A percentile compares a stretch with the other conserved stretches of the same genome.
Conservation (phyloP, 306 rosid genomes). For the Ormosia semicastrata region DNA sequence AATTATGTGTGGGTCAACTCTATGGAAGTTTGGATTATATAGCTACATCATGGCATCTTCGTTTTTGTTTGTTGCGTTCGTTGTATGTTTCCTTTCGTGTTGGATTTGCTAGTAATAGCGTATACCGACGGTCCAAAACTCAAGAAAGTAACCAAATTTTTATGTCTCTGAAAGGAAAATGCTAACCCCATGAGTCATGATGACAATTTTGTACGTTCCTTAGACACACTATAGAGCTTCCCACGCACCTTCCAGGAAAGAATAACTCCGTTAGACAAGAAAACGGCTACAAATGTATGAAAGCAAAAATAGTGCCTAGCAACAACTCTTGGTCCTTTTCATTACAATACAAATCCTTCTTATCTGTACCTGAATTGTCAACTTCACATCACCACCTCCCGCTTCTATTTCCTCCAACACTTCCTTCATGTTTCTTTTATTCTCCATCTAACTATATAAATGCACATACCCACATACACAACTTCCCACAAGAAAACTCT, state of each 20-base stretch:
- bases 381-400: slow-evolving; percentile 5
- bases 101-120: not conserved
- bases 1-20: slow-evolving; percentile 29
- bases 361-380: slow-evolving; percentile 30
- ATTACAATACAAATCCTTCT: not conserved
- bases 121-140: not conserved
- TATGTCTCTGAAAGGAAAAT: slow-evolving; percentile 1
- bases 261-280: slow-evolving; percentile 16
- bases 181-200: not conserved
- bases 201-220: slow-evolving; percentile 31
- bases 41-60: slow-evolving; percentile 29
- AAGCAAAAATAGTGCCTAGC: not conserved
- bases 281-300: not conserved
- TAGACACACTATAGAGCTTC: slow-evolving; percentile 26
- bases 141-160: slow-evolving; percentile 12
- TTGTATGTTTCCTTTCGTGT: slow-evolving; percentile 13
- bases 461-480: not conserved
- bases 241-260: slow-evolving; percentile 70
- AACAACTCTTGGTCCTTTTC: not conserved
- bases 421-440: not conserved
- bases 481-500: not conserved
- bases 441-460: slow-evolving; percentile 20
- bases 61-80: not conserved
- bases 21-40: not conserved
- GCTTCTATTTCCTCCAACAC: slow-evolving; percentile 20